Conservation (phyloP, 108 stramenopile species). For the Fragilariopsis cylindrus region DNA sequence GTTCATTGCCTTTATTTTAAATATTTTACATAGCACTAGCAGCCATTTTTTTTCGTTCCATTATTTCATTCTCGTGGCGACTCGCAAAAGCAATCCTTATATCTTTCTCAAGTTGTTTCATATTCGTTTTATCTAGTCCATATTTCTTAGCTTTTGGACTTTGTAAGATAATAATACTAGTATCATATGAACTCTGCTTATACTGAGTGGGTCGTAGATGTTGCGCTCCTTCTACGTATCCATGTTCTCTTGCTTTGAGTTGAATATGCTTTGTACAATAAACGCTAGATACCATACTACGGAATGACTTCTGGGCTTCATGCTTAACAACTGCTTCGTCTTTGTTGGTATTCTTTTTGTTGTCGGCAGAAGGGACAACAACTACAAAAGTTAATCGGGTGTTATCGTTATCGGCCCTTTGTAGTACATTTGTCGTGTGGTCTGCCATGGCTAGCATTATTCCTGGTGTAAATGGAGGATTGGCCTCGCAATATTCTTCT, state of each 20-base stretch:
- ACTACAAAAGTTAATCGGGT: slow-evolving; percentile 54
- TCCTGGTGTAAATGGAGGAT: slow-evolving; percentile 80
- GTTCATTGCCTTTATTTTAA: no score
- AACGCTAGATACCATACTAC: slow-evolving; percentile 9
- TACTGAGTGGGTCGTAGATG: slow-evolving; percentile 73
- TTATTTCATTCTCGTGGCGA: slow-evolving; percentile 45
- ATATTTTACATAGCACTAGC: not conserved
- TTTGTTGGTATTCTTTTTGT: not conserved
- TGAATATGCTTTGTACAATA: slow-evolving; percentile 44
- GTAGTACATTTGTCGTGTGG: slow-evolving; percentile 41
- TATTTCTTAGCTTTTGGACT: slow-evolving; percentile 20
- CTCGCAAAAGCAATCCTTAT: slow-evolving; percentile 59
- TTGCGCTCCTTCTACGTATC: slow-evolving; percentile 74
- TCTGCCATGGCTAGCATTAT: slow-evolving; percentile 63
- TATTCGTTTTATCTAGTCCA: slow-evolving; percentile 12
- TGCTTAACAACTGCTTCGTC: slow-evolving; percentile 6
- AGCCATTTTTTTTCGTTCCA: slow-evolving; percentile 25
- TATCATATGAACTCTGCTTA: slow-evolving; percentile 67
- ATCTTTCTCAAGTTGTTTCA: slow-evolving; percentile 40
- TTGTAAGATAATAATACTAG: slow-evolving; percentile 67
- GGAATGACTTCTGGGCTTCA: slow-evolving; percentile 6
- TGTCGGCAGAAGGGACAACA: slow-evolving; percentile 54
- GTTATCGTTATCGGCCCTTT: slow-evolving; percentile 20
- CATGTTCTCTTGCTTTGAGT: slow-evolving; percentile 60
- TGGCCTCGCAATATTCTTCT: slow-evolving; percentile 62